Evolutionary conservation across 352 stramenopile species (phyloP).

Genomic region (Globisporangium radiosum): DNA sequence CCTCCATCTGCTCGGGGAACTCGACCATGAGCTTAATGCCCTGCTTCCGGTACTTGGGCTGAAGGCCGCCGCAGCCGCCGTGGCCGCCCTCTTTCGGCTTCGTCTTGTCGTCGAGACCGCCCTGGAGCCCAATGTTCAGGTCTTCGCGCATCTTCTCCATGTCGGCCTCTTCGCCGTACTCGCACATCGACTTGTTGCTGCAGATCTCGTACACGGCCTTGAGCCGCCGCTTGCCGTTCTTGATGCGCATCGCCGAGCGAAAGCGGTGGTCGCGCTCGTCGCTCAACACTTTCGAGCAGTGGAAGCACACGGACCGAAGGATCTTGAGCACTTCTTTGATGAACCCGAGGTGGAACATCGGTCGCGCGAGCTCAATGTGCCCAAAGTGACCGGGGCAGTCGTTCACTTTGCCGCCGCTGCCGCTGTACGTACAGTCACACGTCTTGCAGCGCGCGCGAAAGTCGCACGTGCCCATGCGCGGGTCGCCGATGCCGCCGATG

Average conservation of each 20-base stretch:
- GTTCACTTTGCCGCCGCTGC: slow-evolving; percentile 91
- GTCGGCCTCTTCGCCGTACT: slow-evolving; percentile 78
- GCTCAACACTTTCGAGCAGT: slow-evolving; percentile 95
- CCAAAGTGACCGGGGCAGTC: slow-evolving; percentile 99
- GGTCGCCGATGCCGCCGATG: slow-evolving; percentile 97
- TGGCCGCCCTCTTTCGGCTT: slow-evolving; percentile 78
- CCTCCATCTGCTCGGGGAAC: slow-evolving; percentile 93
- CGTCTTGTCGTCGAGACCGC: slow-evolving; percentile 75
- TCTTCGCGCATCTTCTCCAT: slow-evolving; percentile 89
- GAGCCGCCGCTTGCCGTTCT: slow-evolving; percentile 87
- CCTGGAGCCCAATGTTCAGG: slow-evolving; percentile 80
- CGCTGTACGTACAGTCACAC: slow-evolving; percentile 89
- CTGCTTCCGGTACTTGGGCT: slow-evolving; percentile 96
- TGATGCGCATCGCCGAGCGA: slow-evolving; percentile 78
- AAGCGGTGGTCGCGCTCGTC: slow-evolving; percentile 86
- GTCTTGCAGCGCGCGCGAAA: slow-evolving; percentile 87
- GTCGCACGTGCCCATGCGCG: slow-evolving; percentile 94
- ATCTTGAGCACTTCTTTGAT: slow-evolving; percentile 95
- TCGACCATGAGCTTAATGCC: slow-evolving; percentile 94
- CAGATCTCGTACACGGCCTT: slow-evolving; percentile 95
- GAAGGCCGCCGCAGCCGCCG: slow-evolving; percentile 75
- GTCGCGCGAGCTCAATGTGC: slow-evolving; percentile 96
- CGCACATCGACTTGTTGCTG: slow-evolving; percentile 85
- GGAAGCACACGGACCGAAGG: slow-evolving; percentile 94
- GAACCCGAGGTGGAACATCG: slow-evolving; percentile 98